Evolutionary conservation across 345 rosid genomes (phyloP), one percentile per base, ranked within the genome.

Genomic region (Turritis glabra): DNA sequence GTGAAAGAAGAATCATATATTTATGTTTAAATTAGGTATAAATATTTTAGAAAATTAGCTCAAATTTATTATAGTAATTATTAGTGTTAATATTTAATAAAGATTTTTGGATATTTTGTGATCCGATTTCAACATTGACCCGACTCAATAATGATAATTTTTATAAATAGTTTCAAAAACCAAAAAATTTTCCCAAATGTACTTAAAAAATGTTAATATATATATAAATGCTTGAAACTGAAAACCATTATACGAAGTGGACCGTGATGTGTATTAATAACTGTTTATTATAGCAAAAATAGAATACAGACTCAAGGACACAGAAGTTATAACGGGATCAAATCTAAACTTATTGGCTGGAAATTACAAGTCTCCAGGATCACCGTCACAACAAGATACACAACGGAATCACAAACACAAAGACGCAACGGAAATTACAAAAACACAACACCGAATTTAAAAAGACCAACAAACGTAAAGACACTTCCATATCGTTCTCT

Each of bases 281-380:
- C 35, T 67, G 51, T 57, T 66, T 67, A 18, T 67, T 57, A 7
- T 1, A 2, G 13, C 1, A 10, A 66, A 19, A 30, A 30, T n/a
- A 38, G n/a, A 56, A 19, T 40, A 41, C 55, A 68, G 50, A 48
- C 11, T n/a, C 30, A 35, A 67, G 23, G 14, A 68, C 5, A 50
- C 56, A 33, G 14, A 30, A 51, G 56, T 32, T 51, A 48, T 22
- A 13, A 51, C 55, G 50, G 63, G 58, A 69, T 44, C 51, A 40
- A 44, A 35, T 69, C 40, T 76, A 33, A 76, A 33, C 41, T 69
- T 76, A 69, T 69, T 76, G 52, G 38, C 56, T 75, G 79, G 75
- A 62, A 62, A 33, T 63, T 69, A 62, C 35, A 33, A 76, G 52
- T 69, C 75, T 69, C 71, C 75, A 69, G 71, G 65, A 62, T 69